These are phyloP conservation scores for Sporothrix mexicana DNA, from an alignment of 2,329 filamentous ascomycete species.

Conservation along the genomic window DNA sequence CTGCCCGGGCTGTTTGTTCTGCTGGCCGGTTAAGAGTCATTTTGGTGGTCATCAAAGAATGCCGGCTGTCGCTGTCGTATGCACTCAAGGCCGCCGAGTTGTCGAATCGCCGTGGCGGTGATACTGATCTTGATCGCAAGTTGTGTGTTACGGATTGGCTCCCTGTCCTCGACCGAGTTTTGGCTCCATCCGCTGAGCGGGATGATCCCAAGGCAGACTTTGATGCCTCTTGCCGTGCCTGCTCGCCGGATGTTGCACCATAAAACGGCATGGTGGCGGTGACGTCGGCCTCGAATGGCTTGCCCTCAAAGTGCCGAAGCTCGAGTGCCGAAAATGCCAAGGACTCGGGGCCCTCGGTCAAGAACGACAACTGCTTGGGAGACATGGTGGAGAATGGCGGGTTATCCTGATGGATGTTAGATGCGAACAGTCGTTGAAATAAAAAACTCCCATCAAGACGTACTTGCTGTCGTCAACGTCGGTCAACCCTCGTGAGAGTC, in stretches of 20 bases:
- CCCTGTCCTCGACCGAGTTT: neutral
- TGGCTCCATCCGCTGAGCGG: neutral
- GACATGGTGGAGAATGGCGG: conserved; percentile 19
- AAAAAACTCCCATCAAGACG: too few relatives aligned
- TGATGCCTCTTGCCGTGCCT: conserved; percentile 8
- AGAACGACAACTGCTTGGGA: conserved; percentile 26
- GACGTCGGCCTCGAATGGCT: conserved; percentile 25
- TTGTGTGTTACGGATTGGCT: neutral
- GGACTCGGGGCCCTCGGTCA: conserved; percentile 16
- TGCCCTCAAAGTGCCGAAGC: conserved; percentile 27
- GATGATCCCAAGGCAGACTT: neutral
- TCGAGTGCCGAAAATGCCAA: conserved; percentile 23
- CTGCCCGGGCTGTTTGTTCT: neutral
- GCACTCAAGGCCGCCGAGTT: neutral
- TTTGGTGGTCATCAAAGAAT: neutral
- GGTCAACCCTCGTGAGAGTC: neutral
- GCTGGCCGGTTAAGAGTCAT: neutral
- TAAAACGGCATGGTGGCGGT: conserved; percentile 28
- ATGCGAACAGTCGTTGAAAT: neutral
- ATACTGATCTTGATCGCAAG: conserved; percentile 16
- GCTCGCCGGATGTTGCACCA: conserved; percentile 7
- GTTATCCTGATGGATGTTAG: neutral
- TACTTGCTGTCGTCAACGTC: neutral
- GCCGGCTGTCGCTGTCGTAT: neutral
- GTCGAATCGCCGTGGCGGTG: conserved; percentile 1